phyloP scores from a whole-genome alignment of 129 eudicot genomes.

The Flaveria sonorensis region DNA sequence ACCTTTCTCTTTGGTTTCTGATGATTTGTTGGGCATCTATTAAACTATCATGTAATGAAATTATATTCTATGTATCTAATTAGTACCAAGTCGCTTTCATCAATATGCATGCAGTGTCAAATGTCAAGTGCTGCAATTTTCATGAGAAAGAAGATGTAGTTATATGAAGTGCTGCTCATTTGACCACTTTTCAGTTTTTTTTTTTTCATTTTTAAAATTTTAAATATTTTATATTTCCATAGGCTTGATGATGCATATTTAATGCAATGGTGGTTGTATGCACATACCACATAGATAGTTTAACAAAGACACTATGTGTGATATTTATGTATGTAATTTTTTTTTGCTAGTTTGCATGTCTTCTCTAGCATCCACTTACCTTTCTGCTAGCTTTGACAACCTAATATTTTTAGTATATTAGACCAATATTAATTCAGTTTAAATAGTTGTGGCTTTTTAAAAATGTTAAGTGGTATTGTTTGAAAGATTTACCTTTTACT shows the following conservation, averaged over 20 bases:
- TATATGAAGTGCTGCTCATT: slow-evolving; percentile 1
- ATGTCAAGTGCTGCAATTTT: slow-evolving; percentile 11
- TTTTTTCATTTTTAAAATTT: not conserved
- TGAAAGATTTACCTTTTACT: not conserved
- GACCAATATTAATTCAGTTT: not conserved
- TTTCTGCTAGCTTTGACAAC: slow-evolving; percentile 9
- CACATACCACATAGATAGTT: not conserved
- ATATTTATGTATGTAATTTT: not conserved
- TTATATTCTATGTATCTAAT: slow-evolving; percentile 8
- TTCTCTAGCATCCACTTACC: not conserved
- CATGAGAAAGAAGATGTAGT: not conserved
- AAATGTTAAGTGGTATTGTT: not conserved
- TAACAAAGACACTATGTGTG: not conserved
- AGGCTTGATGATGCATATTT: slow-evolving; percentile 3
- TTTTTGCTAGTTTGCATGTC: not conserved
- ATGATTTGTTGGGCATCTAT: slow-evolving; percentile 6
- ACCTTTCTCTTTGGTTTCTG: not conserved
- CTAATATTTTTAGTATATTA: not conserved
- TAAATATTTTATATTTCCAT: not conserved
- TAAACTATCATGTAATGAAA: not conserved
- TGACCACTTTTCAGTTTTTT: not conserved
- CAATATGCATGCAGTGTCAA: not conserved
- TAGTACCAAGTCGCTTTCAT: slow-evolving; percentile 1
- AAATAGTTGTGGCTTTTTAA: not conserved
- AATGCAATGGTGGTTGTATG: slow-evolving; percentile 14